A percentile compares a stretch with the other conserved stretches of the same genome.
Conservation (phyloP, 2,329 filamentous ascomycete species). For the Aspergillus niger region DNA sequence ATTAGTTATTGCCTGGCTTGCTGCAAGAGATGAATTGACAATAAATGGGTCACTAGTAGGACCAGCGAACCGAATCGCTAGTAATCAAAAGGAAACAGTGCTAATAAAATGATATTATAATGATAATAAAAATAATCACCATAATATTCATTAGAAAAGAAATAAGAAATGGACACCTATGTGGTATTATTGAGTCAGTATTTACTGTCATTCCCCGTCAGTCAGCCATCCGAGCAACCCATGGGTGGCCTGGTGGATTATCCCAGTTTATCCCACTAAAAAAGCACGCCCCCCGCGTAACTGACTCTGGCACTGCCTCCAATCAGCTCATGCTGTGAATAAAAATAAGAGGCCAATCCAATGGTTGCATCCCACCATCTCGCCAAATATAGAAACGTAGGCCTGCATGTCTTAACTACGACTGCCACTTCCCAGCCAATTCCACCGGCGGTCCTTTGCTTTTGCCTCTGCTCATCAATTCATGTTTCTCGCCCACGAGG, state of each 20-base stretch:
- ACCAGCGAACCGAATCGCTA: background rate
- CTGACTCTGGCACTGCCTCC: background rate
- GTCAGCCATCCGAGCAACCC: background rate
- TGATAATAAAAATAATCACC: background rate
- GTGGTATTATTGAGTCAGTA: background rate
- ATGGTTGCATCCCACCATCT: background rate
- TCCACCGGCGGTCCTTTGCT: background rate
- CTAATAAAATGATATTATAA: background rate
- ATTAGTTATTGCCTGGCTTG: background rate
- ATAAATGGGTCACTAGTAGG: background rate
- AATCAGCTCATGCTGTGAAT: background rate
- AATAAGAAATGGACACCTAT: background rate
- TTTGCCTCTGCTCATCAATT: background rate
- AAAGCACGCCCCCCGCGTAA: background rate
- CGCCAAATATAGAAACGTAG: conserved; percentile 25
- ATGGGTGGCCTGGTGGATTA: conserved; percentile 1
- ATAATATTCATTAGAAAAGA: no score
- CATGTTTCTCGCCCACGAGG: background rate
- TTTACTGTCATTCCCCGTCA: background rate
- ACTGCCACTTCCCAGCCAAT: conserved; percentile 5
- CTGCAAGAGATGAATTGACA: no score
- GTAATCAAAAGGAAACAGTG: background rate
- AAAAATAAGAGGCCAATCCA: background rate
- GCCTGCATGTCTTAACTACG: conserved; percentile 23
- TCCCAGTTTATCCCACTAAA: background rate